A percentile compares a stretch with the other conserved stretches of the same genome.
phyloP scores from a whole-genome alignment of 2,329 filamentous ascomycete species.

The Bertia moriformis region DNA sequence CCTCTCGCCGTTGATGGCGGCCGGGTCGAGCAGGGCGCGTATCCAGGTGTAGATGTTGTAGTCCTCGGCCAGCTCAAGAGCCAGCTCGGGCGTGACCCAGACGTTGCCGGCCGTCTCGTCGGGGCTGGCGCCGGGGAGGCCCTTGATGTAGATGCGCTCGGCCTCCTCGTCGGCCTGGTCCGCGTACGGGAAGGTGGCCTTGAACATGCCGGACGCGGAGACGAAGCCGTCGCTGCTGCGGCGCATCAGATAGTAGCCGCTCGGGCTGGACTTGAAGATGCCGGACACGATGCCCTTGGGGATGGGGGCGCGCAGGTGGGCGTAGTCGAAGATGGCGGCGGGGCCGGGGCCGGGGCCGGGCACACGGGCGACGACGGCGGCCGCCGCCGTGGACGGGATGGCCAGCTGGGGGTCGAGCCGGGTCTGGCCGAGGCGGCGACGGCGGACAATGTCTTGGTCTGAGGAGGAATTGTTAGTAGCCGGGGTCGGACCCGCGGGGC shows the following conservation, averaged over 20 bases:
- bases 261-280: conserved; percentile 79
- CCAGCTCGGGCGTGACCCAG: conserved; percentile 77
- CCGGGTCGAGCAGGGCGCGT: conserved; percentile 76
- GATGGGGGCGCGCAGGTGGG: conserved; percentile 80
- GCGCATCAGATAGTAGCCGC: conserved; percentile 94
- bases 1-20: conserved; percentile 41
- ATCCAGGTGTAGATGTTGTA: conserved; percentile 82
- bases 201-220: conserved; percentile 83
- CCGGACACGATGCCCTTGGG: conserved; percentile 84
- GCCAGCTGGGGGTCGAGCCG: conserved; percentile 70
- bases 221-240: conserved; percentile 73
- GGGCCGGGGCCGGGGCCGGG: conserved; percentile 57
- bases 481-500: conserved; percentile 8
- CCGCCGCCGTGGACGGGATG: no score
- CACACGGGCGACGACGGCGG: conserved; percentile 56
- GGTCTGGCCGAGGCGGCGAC: conserved; percentile 83
- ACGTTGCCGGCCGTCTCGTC: conserved; percentile 95
- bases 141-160: conserved; percentile 76
- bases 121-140: conserved; percentile 61
- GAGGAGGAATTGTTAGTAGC: conserved; percentile 4
- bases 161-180: conserved; percentile 56
- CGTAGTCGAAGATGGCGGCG: conserved; percentile 70
- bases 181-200: conserved; percentile 72
- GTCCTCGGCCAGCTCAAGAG: conserved; percentile 70
- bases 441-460: conserved; percentile 65